Conservation (phyloP, 805 yeast species). For the Cyberlindnera euphorbiae region DNA sequence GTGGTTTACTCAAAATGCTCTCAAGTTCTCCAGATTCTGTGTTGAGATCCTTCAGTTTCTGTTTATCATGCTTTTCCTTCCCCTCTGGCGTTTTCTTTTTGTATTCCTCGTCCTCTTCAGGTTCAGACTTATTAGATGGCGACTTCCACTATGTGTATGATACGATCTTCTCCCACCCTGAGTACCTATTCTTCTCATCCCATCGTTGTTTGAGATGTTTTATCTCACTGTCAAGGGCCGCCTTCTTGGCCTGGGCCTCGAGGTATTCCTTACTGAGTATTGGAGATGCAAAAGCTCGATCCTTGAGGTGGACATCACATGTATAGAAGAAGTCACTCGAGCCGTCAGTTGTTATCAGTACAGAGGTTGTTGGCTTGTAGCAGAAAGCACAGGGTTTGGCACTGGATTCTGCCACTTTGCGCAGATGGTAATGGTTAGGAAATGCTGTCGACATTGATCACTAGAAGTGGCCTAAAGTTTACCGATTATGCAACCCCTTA, state of each 20-base stretch:
- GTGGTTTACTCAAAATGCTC: slow-evolving; percentile 26
- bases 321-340: slow-evolving; percentile 24
- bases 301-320: slow-evolving; percentile 24
- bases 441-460: slow-evolving; percentile 7
- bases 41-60: slow-evolving; percentile 13
- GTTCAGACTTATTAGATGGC: too few relatives aligned
- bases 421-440: slow-evolving; percentile 21
- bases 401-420: slow-evolving; percentile 19
- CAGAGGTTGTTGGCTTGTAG: slow-evolving; percentile 24
- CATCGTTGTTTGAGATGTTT: slow-evolving; percentile 17
- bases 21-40: slow-evolving; percentile 8
- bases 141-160: slow-evolving; percentile 17
- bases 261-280: slow-evolving; percentile 20
- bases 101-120: slow-evolving; percentile 13
- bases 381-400: slow-evolving; percentile 26
- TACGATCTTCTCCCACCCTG: slow-evolving; percentile 23
- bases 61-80: slow-evolving; percentile 16
- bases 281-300: slow-evolving; percentile 22
- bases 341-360: slow-evolving; percentile 23
- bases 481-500: too few relatives aligned
- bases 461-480: too few relatives aligned
- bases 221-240: slow-evolving; percentile 20
- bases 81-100: slow-evolving; percentile 12
- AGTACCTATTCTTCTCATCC: slow-evolving; percentile 26
- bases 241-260: slow-evolving; percentile 16